Base-by-base conservation (phyloP, 192 early-diverging fungal genomes). In the Gaertneriomyces sp. region DNA sequence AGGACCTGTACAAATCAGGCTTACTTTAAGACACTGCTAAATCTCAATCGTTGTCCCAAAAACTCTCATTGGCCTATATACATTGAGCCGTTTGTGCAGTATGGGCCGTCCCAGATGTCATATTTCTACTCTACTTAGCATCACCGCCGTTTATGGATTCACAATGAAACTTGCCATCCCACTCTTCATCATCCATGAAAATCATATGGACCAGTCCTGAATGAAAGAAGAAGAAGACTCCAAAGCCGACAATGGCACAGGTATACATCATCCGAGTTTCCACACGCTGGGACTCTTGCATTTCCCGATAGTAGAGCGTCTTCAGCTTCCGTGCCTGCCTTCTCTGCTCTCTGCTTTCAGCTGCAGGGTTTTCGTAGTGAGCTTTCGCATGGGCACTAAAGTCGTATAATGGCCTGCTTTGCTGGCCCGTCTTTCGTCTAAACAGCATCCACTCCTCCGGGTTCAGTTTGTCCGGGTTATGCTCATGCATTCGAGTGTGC, bases 371-470 rank as follows among this genome's bases (percentile, higher is more conserved):
- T 11, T 45, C 59, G 53, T 79, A 79, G 50, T 79, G 78, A 7
- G 41, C 71, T 45, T 72, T 11, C 50, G 58, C 64, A 47, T 79
- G 78, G 16, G 55, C 59, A 38, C 17, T 44, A 42, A 55, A 77
- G 46, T 77, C 59, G 53, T 71, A 77, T 17, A 44, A 51, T 4
- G 55, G 43, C 4, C 44, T 33, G 16, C 17, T 12, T 53, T 53
- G 20, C n/a, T 55, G 60, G 7, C 46, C 20, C 39, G 58, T 7
- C 25, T 33, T 33, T 20, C 61, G 63, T 2, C 79, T 50, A 50
- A 66, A 71, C 7, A 77, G 58, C 14, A 80, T 76, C 79, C 79
- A 80, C 50, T 80, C 79, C 47, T 80, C 76, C 5, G 79, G 75
- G 16, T 56, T 25, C 11, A 80, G 41, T 16, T 45, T 41, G 14